Percentiles rank a stretch among this genome's conserved stretches.
phyloP scores from a whole-genome alignment of 768 basidiomycete genomes.

The Kwoniella dendrophila region DNA sequence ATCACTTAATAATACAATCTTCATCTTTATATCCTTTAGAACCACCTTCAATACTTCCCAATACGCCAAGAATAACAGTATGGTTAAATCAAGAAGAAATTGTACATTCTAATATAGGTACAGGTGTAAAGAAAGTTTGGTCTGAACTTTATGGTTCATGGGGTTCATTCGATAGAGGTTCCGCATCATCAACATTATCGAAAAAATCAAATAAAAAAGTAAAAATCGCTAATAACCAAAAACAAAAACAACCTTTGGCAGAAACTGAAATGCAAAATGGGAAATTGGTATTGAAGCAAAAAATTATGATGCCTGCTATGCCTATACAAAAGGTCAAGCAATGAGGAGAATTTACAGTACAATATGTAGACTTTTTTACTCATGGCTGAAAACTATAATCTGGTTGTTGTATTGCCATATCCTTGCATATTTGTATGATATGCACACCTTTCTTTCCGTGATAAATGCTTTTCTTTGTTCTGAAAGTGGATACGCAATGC shows the following conservation, averaged over 20 bases:
- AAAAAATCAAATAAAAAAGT: conserved; percentile 15
- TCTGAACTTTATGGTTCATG: conserved; percentile 49
- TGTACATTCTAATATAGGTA: conserved; percentile 51
- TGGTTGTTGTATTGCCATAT: too few species aligned
- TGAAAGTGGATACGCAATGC: too few species aligned
- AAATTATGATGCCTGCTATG: conserved; percentile 51
- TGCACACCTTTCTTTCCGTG: too few species aligned
- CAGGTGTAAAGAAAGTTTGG: conserved; percentile 56
- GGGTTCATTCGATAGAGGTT: conserved; percentile 30
- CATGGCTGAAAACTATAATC: too few species aligned
- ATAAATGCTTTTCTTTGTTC: too few species aligned
- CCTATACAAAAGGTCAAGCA: conserved; percentile 17
- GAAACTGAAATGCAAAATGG: conserved; percentile 17
- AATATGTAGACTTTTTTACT: too few species aligned
- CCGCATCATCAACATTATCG: not conserved
- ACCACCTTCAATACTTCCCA: conserved; percentile 11
- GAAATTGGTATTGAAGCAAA: conserved; percentile 35
- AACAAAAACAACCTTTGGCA: conserved; percentile 16
- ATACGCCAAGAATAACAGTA: conserved; percentile 18
- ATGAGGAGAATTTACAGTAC: too few species aligned
- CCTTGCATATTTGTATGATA: too few species aligned
- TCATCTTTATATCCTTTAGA: conserved; percentile 3
- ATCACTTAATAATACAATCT: conserved; percentile 28
- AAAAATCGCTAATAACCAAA: not conserved
- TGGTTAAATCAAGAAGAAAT: conserved; percentile 37